These are phyloP conservation scores for Pholiota molesta DNA, from an alignment of 768 basidiomycete species.

Conservation along the genomic window DNA sequence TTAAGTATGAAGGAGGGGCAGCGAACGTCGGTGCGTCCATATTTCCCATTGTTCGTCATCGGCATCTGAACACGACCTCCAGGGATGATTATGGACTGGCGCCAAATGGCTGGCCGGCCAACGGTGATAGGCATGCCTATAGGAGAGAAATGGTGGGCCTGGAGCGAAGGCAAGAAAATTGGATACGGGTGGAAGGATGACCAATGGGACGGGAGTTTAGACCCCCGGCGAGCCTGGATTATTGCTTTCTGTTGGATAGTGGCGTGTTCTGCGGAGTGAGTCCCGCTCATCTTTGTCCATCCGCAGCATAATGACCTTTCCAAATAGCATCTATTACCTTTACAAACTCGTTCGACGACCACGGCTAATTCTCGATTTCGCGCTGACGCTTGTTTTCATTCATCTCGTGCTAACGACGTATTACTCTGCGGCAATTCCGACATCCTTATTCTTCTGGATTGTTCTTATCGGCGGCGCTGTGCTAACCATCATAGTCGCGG, in stretches of 20 bases:
- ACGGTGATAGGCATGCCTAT: constrained; percentile 72
- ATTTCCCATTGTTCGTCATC: neutral
- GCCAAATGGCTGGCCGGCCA: constrained; percentile 87
- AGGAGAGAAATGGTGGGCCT: constrained; percentile 74
- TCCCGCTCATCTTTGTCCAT: constrained; percentile 23
- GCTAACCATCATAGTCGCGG: constrained; percentile 79
- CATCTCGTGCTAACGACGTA: constrained; percentile 95
- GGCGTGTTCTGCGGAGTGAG: constrained; percentile 86
- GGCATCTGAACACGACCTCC: neutral
- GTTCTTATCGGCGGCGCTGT: constrained; percentile 71
- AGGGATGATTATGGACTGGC: constrained; percentile 98
- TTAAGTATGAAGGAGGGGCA: constrained; percentile 77
- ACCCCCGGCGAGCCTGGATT: constrained; percentile 87
- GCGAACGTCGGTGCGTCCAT: constrained; percentile 68
- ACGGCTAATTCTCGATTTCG: constrained; percentile 93
- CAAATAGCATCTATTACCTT: constrained; percentile 68
- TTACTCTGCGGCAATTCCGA: constrained; percentile 81
- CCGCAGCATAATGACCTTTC: constrained; percentile 1
- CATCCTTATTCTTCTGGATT: constrained; percentile 92
- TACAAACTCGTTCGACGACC: constrained; percentile 89
- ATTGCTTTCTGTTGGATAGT: constrained; percentile 86
- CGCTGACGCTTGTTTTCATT: constrained; percentile 87
- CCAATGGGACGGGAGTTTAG: constrained; percentile 69
- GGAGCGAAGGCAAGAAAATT: constrained; percentile 80
- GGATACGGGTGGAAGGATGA: constrained; percentile 58